phyloP scores from a whole-genome alignment of 768 basidiomycete genomes.

The Tricholoma saponaceum region DNA sequence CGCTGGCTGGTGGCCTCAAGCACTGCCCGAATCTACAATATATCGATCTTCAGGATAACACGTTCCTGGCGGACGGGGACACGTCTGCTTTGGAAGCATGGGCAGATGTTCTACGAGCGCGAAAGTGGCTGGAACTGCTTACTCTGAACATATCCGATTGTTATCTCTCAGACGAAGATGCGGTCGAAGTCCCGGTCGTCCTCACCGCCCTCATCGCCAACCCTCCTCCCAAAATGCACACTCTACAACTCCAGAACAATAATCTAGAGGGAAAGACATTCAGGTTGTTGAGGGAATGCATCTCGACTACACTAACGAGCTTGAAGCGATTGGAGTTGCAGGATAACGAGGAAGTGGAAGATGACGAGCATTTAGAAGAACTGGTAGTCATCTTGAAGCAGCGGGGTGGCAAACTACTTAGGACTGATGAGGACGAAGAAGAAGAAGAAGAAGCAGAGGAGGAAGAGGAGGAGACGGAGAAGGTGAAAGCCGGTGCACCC shows the following conservation, averaged over 20 bases:
- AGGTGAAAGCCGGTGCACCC: conserved; percentile 25
- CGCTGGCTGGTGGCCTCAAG: conserved; percentile 71
- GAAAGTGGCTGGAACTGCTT: conserved; percentile 65
- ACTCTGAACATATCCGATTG: conserved; percentile 93
- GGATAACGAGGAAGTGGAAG: conserved; percentile 85
- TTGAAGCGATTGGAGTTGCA: conserved; percentile 79
- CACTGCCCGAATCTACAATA: conserved; percentile 61
- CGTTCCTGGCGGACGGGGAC: conserved; percentile 63
- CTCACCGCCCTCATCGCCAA: conserved; percentile 61
- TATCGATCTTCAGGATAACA: conserved; percentile 93
- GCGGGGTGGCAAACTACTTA: conserved; percentile 63
- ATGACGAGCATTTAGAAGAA: conserved; percentile 57
- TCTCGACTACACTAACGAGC: conserved; percentile 52
- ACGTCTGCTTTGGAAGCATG: conserved; percentile 47
- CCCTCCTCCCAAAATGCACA: conserved; percentile 68
- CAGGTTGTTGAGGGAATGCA: conserved; percentile 59
- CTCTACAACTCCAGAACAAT: conserved; percentile 86
- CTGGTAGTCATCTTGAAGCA: conserved; percentile 52
- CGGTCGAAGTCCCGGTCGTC: conserved; percentile 56
- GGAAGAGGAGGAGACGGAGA: conserved; percentile 36
- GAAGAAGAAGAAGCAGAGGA: conserved; percentile 62
- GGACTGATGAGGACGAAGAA: conserved; percentile 79
- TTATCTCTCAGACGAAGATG: conserved; percentile 74
- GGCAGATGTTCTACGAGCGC: conserved; percentile 57
- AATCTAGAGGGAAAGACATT: conserved; percentile 76